Evolutionary conservation across 2,329 filamentous ascomycete genomes (phyloP).

Genomic region (Falciphora oryzae): DNA sequence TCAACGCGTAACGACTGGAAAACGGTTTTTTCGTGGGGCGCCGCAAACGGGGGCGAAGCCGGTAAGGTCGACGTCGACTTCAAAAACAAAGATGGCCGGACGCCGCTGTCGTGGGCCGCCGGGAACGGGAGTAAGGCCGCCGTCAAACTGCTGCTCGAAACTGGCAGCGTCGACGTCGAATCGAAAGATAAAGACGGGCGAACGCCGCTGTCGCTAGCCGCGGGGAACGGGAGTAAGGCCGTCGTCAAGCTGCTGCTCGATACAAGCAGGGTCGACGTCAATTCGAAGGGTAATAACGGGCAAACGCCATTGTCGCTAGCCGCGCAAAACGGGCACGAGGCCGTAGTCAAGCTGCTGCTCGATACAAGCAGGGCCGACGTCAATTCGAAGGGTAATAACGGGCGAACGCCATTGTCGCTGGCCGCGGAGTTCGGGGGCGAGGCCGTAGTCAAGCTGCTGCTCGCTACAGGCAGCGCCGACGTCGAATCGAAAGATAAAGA

Average conservation of each 20-base stretch:
- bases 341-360: conserved; percentile 9
- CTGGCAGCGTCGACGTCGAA: conserved; percentile 5
- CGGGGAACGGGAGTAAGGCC: conserved; percentile 14
- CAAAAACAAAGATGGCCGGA: neutral
- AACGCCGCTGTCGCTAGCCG: conserved; percentile 13
- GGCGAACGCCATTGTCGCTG: conserved; percentile 10
- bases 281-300: neutral
- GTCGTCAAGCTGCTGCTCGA: conserved; percentile 10
- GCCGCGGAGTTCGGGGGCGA: conserved; percentile 11
- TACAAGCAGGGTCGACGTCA: conserved; percentile 1
- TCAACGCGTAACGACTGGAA: too few species aligned
- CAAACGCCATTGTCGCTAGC: conserved; percentile 12
- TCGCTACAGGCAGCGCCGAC: conserved; percentile 4
- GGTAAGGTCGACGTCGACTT: neutral
- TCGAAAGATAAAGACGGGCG: conserved; percentile 8
- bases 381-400: conserved; percentile 2
- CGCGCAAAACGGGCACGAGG: conserved; percentile 14
- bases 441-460: conserved; percentile 10
- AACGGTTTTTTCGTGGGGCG: too few species aligned
- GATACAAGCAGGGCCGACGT: conserved; percentile 4
- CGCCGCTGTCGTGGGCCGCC: neutral
- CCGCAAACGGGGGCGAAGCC: too few species aligned
- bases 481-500: conserved; percentile 9
- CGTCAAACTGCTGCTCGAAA: conserved; percentile 7
- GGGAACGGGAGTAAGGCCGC: too few species aligned